These are phyloP conservation scores for Xerophyta viscosa DNA, from an alignment of 106 monocot species.

Conservation along the genomic window DNA sequence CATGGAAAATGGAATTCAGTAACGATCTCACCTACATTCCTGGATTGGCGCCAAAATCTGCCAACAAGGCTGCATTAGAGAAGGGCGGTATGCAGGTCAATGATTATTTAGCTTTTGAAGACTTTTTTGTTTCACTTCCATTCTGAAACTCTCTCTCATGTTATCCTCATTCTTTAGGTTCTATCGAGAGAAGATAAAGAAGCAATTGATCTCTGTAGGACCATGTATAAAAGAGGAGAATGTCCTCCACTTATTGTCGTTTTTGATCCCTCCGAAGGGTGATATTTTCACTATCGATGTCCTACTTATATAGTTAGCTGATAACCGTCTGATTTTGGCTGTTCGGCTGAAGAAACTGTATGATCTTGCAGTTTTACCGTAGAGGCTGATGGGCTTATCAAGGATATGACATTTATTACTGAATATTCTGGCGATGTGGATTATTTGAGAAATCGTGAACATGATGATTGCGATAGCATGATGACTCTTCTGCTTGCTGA, in stretches of 20 bases:
- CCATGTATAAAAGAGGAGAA: slow-evolving; percentile 79
- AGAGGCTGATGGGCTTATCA: slow-evolving; percentile 72
- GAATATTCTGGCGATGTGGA: slow-evolving; percentile 91
- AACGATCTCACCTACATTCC: slow-evolving; percentile 76
- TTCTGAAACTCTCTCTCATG: slow-evolving; percentile 1
- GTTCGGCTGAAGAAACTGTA: slow-evolving; percentile 2
- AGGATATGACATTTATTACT: slow-evolving; percentile 72
- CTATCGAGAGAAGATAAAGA: slow-evolving; percentile 72
- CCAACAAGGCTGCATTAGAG: slow-evolving; percentile 58
- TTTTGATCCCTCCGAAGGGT: slow-evolving; percentile 83
- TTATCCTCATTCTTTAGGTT: slow-evolving; percentile 32
- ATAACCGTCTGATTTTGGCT: no score
- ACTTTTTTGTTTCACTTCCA: slow-evolving; percentile 1
- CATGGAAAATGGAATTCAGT: slow-evolving; percentile 64
- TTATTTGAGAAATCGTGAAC: slow-evolving; percentile 59
- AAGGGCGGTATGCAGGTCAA: slow-evolving; percentile 86
- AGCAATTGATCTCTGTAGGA: slow-evolving; percentile 64
- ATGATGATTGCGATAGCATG: slow-evolving; percentile 89
- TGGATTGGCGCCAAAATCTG: slow-evolving; percentile 54
- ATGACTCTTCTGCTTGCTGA: slow-evolving; percentile 77
- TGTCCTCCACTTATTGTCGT: slow-evolving; percentile 79
- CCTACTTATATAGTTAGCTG: background rate
- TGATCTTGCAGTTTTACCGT: slow-evolving; percentile 71
- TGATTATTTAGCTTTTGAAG: background rate
- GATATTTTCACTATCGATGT: slow-evolving; percentile 1